phyloP scores from a whole-genome alignment of 805 yeast species.

The Metschnikowia continentalis region DNA sequence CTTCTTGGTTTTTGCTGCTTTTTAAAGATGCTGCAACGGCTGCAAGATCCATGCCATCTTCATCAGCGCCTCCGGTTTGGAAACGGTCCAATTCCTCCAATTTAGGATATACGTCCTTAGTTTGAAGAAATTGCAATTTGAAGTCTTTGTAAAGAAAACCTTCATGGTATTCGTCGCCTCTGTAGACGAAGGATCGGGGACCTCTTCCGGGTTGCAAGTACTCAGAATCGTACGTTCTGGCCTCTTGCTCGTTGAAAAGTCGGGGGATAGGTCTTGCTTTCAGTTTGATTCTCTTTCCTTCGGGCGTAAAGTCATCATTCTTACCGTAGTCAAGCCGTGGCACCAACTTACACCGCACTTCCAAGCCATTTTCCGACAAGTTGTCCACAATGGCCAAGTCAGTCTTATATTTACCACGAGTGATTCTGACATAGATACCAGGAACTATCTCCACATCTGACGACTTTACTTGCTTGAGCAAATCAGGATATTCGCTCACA shows the following conservation, averaged over 20 bases:
- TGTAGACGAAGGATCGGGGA: slow-evolving; percentile 61
- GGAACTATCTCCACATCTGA: slow-evolving; percentile 85
- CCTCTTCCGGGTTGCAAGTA: slow-evolving; percentile 63
- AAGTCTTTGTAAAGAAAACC: slow-evolving; percentile 87
- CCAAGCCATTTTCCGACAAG: slow-evolving; percentile 90
- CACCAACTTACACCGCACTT: slow-evolving; percentile 87
- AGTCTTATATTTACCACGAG: slow-evolving; percentile 86
- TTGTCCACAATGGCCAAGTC: slow-evolving; percentile 93
- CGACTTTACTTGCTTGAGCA: slow-evolving; percentile 83
- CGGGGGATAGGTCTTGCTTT: slow-evolving; percentile 80
- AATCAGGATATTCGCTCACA: slow-evolving; percentile 89
- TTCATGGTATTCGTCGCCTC: slow-evolving; percentile 83
- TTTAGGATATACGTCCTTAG: slow-evolving; percentile 78
- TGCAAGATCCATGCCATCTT: slow-evolving; percentile 77
- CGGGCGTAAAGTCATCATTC: slow-evolving; percentile 46
- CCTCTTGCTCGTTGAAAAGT: slow-evolving; percentile 84
- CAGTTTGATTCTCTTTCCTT: slow-evolving; percentile 44
- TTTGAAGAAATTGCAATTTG: slow-evolving; percentile 74
- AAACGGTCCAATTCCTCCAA: slow-evolving; percentile 85
- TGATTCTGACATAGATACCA: slow-evolving; percentile 87
- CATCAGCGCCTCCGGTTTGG: slow-evolving; percentile 69
- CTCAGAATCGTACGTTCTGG: slow-evolving; percentile 75
- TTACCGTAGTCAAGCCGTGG: slow-evolving; percentile 93
- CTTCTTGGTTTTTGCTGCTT: slow-evolving; percentile 34
- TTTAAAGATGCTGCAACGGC: slow-evolving; percentile 84